Evolutionary conservation across 306 rosid genomes (phyloP), one percentile per base, ranked within the genome.

Genomic region (Medicago arabica): DNA sequence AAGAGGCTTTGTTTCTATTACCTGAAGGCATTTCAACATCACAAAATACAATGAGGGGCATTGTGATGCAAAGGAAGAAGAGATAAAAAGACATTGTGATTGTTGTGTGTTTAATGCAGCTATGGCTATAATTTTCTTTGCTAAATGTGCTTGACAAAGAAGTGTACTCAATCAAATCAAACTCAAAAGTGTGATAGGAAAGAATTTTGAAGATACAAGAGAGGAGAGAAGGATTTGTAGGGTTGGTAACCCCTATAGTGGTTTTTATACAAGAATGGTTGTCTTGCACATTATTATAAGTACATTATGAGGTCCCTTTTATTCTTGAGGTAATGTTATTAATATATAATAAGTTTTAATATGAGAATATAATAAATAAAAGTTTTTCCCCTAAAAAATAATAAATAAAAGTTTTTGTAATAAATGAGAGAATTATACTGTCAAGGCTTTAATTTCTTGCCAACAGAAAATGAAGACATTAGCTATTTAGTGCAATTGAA

Each of bases 21-120:
- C 91, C 88, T 79, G 87, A 78, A 80, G 60, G 87, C 51, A 61
- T 38, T 80, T 61, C 86, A 44, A 75, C 68, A 51, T 75, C 64
- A 83, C 69, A 80, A 55, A 73, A 76, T 18, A 65, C 62, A 55
- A 80, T 71, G 70, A 72, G 51, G 50, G 80, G 77, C 49, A 75
- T 40, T 16, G 72, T 49, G 79, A 82, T 58, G 77, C 70, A 82
- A 38, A 84, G 72, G 85, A 85, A 69, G 76, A 72, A 21, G 36
- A 82, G n/a, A 80, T 69, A 78, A 81, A 12, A 69, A 69, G 79
- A 83, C 75, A 69, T 75, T 83, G 75, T 82, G 81, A 72, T 75
- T 51, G 44, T 76, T 69, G 74, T 73, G 74, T 74, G 66, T 66
- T 77, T 39, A 73, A 74, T n/a, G 46, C 34, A 68, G 71, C 50